A percentile compares a stretch with the other conserved stretches of the same genome.
Evolutionary conservation across 2,329 filamentous ascomycete species (phyloP).

Genomic region (Grosmannia clavigera): DNA sequence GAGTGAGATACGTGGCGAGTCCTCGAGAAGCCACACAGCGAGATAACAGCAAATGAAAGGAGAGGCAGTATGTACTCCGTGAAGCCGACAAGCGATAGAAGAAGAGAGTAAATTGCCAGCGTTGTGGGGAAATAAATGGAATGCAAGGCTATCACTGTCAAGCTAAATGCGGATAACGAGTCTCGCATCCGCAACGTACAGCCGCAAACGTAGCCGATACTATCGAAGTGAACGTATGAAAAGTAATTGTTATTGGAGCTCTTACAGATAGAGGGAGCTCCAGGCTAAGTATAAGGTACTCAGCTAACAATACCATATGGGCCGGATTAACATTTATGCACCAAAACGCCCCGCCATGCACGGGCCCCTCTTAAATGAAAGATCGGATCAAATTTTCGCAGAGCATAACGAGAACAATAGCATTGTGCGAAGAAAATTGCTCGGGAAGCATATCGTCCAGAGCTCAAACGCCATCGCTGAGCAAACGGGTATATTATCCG

Average conservation of each 20-base stretch:
- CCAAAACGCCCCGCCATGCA: not conserved
- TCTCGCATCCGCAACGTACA: not conserved
- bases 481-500: not conserved
- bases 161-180: not conserved
- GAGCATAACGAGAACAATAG: not conserved
- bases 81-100: not conserved
- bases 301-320: not conserved
- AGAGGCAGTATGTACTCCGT: not conserved
- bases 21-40: not conserved
- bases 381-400: not conserved
- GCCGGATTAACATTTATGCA: not conserved
- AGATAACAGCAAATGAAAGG: not conserved
- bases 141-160: not conserved
- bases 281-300: not conserved
- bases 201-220: not conserved
- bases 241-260: not conserved
- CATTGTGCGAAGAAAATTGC: not conserved
- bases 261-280: not conserved
- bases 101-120: not conserved
- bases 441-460: not conserved
- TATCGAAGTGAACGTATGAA: not conserved
- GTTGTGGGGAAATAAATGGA: not conserved
- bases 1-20: not conserved
- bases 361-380: not conserved
- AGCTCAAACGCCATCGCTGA: not conserved